phyloP scores from a whole-genome alignment of 2,329 filamentous ascomycete species.

The Dactylellina drechsleri region DNA sequence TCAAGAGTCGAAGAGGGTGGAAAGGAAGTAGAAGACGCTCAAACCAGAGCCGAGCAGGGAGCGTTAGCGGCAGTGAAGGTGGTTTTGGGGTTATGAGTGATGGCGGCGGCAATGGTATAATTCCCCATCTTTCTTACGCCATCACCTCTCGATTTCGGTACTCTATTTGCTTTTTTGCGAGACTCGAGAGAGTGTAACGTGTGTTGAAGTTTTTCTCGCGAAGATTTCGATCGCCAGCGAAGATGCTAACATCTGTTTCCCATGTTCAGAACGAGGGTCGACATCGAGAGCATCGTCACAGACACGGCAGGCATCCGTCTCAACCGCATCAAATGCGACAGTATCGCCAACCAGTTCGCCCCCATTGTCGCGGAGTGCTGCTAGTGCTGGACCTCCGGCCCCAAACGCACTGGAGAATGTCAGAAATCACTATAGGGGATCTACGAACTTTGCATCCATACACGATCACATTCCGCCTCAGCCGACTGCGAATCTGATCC shows the following conservation, averaged over 20 bases:
- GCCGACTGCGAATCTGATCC: conserved; percentile 58
- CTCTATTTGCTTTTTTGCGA: conserved; percentile 50
- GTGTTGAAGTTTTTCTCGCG: background rate
- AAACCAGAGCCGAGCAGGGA: conserved; percentile 52
- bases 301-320: conserved; percentile 50
- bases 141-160: conserved; percentile 32
- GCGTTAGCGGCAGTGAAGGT: conserved; percentile 49
- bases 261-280: conserved; percentile 40
- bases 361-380: conserved; percentile 32
- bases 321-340: conserved; percentile 38
- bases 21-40: conserved; percentile 61
- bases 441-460: conserved; percentile 56
- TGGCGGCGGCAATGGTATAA: conserved; percentile 53
- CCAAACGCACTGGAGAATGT: conserved; percentile 56
- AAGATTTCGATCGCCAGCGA: background rate
- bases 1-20: conserved; percentile 67
- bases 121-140: conserved; percentile 47
- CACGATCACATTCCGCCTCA: conserved; percentile 56
- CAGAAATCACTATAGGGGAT: conserved; percentile 56
- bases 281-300: conserved; percentile 50
- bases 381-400: conserved; percentile 35
- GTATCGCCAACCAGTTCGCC: conserved; percentile 48
- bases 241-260: conserved; percentile 18
- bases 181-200: background rate
- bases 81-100: conserved; percentile 53